Base-by-base conservation (phyloP, 768 basidiomycete genomes). In the Tricholomella constricta region DNA sequence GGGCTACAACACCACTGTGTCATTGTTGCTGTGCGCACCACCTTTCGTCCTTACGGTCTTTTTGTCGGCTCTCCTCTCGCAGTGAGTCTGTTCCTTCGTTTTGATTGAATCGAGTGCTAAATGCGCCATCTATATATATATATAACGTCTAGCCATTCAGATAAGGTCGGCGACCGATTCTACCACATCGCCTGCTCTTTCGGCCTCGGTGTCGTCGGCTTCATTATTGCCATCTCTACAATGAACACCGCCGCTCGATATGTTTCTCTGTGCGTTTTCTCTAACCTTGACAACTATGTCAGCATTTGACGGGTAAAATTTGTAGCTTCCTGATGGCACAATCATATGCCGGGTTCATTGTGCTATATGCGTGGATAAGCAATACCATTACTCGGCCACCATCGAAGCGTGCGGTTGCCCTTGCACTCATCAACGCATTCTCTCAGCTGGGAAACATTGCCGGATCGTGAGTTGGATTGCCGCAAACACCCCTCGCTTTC, bases 351-450 rank as follows among this genome's bases (percentile, higher is more conserved):
- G 89, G 81, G 4, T 89, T 87, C 68, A 81, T 91, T 56, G 78
- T 79, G 49, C 85, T 88, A 51, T 64, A 79, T 40, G 76, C 79
- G 1, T 83, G 80, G 80, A 72, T 75, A 9, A 78, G 77, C 52
- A 73, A 75, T 25, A 73, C 78, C n/a, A 72, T 81, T 15, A 65
- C 75, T 6, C 65, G 83, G n/a, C 85, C 93, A 22, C 79, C 91
- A 4, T 83, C 86, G n/a, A 95, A 94, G 69, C 85, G 93, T 4
- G 89, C 93, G 2, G 87, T 94, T n/a, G 87, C 87, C 11, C 76
- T 96, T 43, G 93, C 91, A 1, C 70, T 90, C 55, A 82, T 94
- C 62, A 93, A 94, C 67, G 82, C 86, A 36, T 83, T 91, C 63
- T 86, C 87, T 8, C 85, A 91, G 62, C 76, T 91, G 3, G 94